Evolutionary conservation across 1,139 yeast species (phyloP).

Genomic region (Pichia sp.): DNA sequence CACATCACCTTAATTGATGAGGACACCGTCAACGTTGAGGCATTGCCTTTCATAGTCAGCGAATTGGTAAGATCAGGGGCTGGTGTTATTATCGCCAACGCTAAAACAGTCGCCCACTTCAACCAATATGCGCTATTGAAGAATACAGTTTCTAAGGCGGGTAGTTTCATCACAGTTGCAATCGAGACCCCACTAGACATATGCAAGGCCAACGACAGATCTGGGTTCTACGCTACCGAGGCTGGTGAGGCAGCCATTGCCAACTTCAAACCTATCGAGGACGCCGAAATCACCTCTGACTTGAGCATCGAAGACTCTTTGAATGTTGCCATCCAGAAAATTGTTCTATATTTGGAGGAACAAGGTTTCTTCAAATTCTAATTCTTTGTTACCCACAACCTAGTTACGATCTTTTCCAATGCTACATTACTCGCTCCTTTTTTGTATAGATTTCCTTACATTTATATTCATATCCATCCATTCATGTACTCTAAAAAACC

Average conservation of each 20-base stretch:
- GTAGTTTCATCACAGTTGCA: conserved; percentile 47
- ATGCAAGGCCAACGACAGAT: conserved; percentile 44
- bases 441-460: background rate
- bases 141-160: conserved; percentile 41
- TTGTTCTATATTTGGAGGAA: conserved; percentile 65
- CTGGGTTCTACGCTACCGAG: conserved; percentile 44
- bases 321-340: conserved; percentile 64
- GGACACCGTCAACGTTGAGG: conserved; percentile 41
- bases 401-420: background rate
- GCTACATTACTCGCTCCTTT: background rate
- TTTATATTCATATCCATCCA: background rate
- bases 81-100: conserved; percentile 72
- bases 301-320: conserved; percentile 43
- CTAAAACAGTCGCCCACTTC: conserved; percentile 43
- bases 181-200: conserved; percentile 47
- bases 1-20: conserved; percentile 67
- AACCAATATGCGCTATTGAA: conserved; percentile 36
- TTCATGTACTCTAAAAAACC: background rate
- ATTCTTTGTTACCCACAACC: background rate
- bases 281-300: conserved; percentile 54
- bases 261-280: conserved; percentile 43
- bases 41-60: conserved; percentile 58
- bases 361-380: conserved; percentile 68
- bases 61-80: conserved; percentile 89
- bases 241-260: conserved; percentile 39